Evolutionary conservation across 768 basidiomycete genomes (phyloP).

Genomic region (Boletus huronensis): DNA sequence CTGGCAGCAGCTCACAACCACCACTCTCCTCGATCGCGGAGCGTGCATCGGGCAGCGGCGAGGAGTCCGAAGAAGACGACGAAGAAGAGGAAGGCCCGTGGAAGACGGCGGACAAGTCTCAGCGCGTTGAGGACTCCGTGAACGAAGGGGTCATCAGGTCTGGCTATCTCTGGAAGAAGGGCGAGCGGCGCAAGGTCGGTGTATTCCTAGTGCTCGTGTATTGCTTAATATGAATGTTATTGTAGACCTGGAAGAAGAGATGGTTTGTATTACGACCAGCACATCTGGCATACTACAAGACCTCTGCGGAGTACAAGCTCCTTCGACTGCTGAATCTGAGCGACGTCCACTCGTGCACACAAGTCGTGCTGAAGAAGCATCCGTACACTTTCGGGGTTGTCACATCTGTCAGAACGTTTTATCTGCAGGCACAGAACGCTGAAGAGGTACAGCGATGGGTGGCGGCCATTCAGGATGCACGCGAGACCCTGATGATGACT

Average conservation of each 20-base stretch:
- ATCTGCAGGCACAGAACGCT: constrained; percentile 73
- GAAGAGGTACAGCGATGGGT: constrained; percentile 86
- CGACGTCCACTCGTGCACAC: constrained; percentile 88
- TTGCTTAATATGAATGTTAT: constrained; percentile 5
- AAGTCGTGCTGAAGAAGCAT: constrained; percentile 86
- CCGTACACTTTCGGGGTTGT: constrained; percentile 88
- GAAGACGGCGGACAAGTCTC: constrained; percentile 49
- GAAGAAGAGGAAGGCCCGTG: constrained; percentile 65
- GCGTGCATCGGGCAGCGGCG: constrained; percentile 62
- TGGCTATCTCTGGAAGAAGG: constrained; percentile 97
- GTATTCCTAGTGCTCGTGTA: background rate
- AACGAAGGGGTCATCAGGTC: constrained; percentile 80
- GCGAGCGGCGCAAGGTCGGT: constrained; percentile 90
- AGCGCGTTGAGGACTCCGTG: constrained; percentile 43
- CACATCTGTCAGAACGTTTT: constrained; percentile 85
- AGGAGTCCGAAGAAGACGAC: constrained; percentile 76
- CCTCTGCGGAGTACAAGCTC: constrained; percentile 88
- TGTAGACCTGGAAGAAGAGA: constrained; percentile 95
- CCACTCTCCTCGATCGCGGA: constrained; percentile 79
- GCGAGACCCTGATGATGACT: constrained; percentile 59
- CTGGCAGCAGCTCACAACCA: constrained; percentile 38
- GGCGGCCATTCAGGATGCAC: constrained; percentile 70
- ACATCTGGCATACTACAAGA: constrained; percentile 96
- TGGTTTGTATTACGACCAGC: constrained; percentile 96
- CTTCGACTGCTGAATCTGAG: constrained; percentile 82